Percentiles rank a stretch among this genome's conserved stretches.
These are phyloP conservation scores for Maudiozyma serrabonitensis DNA, from an alignment of 805 yeast species.

Conservation along the genomic window DNA sequence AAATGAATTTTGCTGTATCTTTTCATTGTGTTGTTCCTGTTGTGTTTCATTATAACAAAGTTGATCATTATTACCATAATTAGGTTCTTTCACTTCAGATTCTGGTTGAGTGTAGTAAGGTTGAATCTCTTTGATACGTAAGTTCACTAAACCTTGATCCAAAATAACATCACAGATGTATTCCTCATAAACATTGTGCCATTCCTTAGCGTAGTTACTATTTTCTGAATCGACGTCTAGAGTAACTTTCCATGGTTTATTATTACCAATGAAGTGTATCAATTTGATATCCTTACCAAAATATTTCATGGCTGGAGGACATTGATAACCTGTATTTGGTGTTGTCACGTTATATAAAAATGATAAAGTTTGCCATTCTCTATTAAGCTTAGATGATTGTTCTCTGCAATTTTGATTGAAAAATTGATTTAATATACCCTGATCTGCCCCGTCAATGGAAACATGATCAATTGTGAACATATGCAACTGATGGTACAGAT, in stretches of 20 bases:
- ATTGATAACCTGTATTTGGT: conserved; percentile 57
- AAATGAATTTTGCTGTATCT: neutral
- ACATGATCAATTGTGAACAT: conserved; percentile 17
- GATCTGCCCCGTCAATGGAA: conserved; percentile 86
- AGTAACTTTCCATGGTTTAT: conserved; percentile 44
- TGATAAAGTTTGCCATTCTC: conserved; percentile 61
- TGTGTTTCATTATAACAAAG: neutral
- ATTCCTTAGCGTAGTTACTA: conserved; percentile 9
- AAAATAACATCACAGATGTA: conserved; percentile 5
- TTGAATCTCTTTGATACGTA: neutral
- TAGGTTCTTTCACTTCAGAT: too few species aligned
- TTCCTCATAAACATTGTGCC: conserved; percentile 12
- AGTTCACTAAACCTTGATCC: neutral
- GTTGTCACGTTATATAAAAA: conserved; percentile 76
- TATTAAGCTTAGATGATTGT: neutral
- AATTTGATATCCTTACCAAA: conserved; percentile 38
- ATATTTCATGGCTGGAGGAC: conserved; percentile 55
- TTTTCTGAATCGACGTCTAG: conserved; percentile 1
- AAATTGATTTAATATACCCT: conserved; percentile 75
- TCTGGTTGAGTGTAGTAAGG: neutral
- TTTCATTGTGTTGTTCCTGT: neutral
- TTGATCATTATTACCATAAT: neutral
- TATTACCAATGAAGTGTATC: conserved; percentile 58
- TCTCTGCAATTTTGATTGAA: conserved; percentile 33
- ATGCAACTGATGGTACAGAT: conserved; percentile 35